Evolutionary conservation across 768 basidiomycete genomes (phyloP).

Genomic region (Mycena pura): DNA sequence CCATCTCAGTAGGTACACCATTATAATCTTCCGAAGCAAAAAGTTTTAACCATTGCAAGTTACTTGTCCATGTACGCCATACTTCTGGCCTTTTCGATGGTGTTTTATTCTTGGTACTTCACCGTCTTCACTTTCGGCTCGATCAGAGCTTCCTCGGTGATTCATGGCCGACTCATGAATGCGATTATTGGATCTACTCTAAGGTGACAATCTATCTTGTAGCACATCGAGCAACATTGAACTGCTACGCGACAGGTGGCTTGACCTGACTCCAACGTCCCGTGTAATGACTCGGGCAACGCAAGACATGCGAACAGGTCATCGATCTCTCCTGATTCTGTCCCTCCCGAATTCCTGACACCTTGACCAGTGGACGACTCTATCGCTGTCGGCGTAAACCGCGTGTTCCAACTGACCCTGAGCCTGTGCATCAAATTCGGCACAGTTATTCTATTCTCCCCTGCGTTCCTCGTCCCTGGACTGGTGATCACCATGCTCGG

Average conservation of each 20-base stretch:
- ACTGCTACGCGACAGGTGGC: conserved; percentile 50
- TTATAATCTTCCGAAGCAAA: not conserved
- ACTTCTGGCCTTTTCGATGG: conserved; percentile 3
- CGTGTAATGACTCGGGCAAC: conserved; percentile 56
- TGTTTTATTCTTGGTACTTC: conserved; percentile 16
- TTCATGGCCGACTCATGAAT: conserved; percentile 45
- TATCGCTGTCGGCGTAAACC: conserved; percentile 12
- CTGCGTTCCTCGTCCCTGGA: conserved; percentile 36
- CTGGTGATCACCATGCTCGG: conserved; percentile 35
- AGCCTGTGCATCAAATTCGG: conserved; percentile 33
- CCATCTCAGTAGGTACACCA: conserved; percentile 47
- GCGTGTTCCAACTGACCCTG: conserved; percentile 16
- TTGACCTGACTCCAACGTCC: conserved; percentile 55
- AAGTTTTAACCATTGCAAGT: not conserved
- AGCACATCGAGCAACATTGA: not conserved
- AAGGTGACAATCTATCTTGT: conserved; percentile 34
- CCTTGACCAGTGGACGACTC: conserved; percentile 24
- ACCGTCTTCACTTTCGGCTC: conserved; percentile 40
- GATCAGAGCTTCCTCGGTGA: conserved; percentile 27
- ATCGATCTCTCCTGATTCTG: not conserved
- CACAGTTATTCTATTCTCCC: conserved; percentile 35
- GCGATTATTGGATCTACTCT: conserved; percentile 51
- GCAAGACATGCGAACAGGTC: conserved; percentile 49
- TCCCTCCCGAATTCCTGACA: not conserved
- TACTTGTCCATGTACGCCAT: not conserved